phyloP scores from a whole-genome alignment of 305 asterid genomes.

The Caryopteris hybrid region DNA sequence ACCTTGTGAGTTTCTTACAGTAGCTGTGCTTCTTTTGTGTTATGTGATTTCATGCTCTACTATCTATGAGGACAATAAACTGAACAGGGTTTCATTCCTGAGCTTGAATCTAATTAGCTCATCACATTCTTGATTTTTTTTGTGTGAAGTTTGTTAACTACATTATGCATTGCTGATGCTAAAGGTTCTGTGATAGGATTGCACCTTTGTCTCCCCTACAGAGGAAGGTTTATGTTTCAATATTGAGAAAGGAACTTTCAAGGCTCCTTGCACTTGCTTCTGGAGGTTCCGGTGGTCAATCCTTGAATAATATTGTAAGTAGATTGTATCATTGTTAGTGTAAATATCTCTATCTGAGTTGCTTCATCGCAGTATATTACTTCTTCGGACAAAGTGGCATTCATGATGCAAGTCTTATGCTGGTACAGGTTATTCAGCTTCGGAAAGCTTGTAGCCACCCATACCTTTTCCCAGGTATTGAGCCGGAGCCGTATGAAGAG shows the following conservation, averaged over 20 bases:
- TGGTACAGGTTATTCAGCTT: slow-evolving; percentile 80
- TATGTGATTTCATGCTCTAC: slow-evolving; percentile 17
- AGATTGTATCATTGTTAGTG: background rate
- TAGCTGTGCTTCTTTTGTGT: background rate
- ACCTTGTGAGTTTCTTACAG: slow-evolving; percentile 65
- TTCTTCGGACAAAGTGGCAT: background rate
- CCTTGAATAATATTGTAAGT: slow-evolving; percentile 82
- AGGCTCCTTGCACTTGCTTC: slow-evolving; percentile 85
- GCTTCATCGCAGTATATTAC: slow-evolving; percentile 8
- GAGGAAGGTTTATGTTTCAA: slow-evolving; percentile 78
- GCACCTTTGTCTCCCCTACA: slow-evolving; percentile 76
- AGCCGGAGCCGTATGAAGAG: slow-evolving; percentile 98
- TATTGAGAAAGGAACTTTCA: slow-evolving; percentile 83
- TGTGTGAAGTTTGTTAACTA: background rate
- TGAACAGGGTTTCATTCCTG: slow-evolving; percentile 1
- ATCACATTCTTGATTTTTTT: background rate
- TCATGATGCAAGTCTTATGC: slow-evolving; percentile 19
- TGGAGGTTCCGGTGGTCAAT: slow-evolving; percentile 60
- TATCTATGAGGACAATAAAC: slow-evolving; percentile 7
- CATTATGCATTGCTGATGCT: slow-evolving; percentile 1
- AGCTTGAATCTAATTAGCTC: slow-evolving; percentile 14
- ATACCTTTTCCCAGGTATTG: slow-evolving; percentile 93
- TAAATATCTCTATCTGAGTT: background rate
- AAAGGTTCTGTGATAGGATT: slow-evolving; percentile 51
- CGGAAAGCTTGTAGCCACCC: slow-evolving; percentile 99